A percentile compares a stretch with the other conserved stretches of the same genome.
phyloP scores from a whole-genome alignment of 768 basidiomycete genomes.

The Multifurca ochricompacta region DNA sequence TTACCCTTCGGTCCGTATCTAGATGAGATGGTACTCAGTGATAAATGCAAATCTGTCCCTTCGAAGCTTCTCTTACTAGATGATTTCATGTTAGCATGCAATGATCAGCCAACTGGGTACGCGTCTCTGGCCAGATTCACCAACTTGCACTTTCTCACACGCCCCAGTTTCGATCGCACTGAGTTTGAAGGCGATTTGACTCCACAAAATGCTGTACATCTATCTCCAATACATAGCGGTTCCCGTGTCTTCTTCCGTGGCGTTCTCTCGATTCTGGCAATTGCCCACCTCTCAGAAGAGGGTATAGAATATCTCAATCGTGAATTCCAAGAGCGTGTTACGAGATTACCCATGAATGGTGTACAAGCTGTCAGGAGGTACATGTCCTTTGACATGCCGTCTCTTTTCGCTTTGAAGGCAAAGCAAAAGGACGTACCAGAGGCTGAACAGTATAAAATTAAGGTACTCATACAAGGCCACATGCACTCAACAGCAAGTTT shows the following conservation, averaged over 20 bases:
- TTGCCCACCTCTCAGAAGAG: slow-evolving; percentile 42
- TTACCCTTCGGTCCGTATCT: slow-evolving; percentile 30
- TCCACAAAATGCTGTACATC: not conserved
- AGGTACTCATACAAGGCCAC: slow-evolving; percentile 4
- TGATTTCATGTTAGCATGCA: slow-evolving; percentile 7
- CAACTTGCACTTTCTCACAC: not conserved
- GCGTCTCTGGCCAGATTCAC: not conserved
- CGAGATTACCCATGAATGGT: slow-evolving; percentile 21
- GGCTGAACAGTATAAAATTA: not conserved
- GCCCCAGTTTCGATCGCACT: slow-evolving; percentile 8
- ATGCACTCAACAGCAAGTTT: slow-evolving; percentile 32
- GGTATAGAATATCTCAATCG: slow-evolving; percentile 36
- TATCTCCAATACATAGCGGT: not conserved
- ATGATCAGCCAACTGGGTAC: slow-evolving; percentile 11
- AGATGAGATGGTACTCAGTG: slow-evolving; percentile 25
- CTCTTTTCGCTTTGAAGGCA: not conserved
- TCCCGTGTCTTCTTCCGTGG: slow-evolving; percentile 42
- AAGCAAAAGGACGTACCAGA: not conserved
- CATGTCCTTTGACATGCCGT: not conserved
- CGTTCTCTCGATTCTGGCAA: slow-evolving; percentile 36
- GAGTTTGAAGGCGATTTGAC: not conserved
- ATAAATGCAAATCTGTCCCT: slow-evolving; percentile 13
- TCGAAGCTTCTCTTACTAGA: slow-evolving; percentile 2
- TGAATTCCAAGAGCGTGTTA: slow-evolving; percentile 38
- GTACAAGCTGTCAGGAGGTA: slow-evolving; percentile 22